Evolutionary conservation across 2,329 filamentous ascomycete genomes (phyloP), one percentile per base, ranked within the genome.

Genomic region (Beauveria varroae): DNA sequence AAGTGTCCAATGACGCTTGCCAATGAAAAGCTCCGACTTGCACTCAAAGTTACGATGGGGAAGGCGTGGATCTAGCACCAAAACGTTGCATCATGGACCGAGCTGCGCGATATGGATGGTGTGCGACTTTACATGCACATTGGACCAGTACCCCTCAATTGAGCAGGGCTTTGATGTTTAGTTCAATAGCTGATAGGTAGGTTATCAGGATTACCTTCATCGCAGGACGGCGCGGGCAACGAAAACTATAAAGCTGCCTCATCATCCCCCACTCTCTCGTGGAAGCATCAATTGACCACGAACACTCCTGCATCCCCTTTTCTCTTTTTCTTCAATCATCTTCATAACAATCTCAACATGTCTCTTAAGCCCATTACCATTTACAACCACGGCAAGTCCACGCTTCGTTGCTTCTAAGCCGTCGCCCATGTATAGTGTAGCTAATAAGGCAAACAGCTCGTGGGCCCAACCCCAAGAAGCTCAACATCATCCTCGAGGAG

Each of bases 401-500:
- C 8, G n/a, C 28, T 43, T 30, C 5, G 7, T 43, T 41, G 30
- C 54, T 5, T 22, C 40, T 12, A 6, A 12, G 8, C 9, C 26
- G 18, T 26, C n/a, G 47, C 20, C 9, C n/a, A 3, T 7, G 20
- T 3, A 20, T 10, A 2, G 3, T 18, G 14, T 34, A 59, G 7
- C 57, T 59, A 40, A 59, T 47, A 30, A 49, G n/a, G 3, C 16
- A n/a, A 22, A 28, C 28, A 61, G 61, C 61, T 12, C 47, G 63
- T 49, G 63, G 63, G 22, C 61, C 61, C 49, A 64, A 64, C 57
- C 63, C 63, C 22, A 57, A 53, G 47, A 60, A 63, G 67, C 71
- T 61, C 56, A 54, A 57, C 57, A 62, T 65, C 10, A 47, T 68
- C 4, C 46, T 68, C 7, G 67, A 68, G 46, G 67, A 70, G 60